phyloP scores from a whole-genome alignment of 2,329 filamentous ascomycete genomes.

The Colletotrichum spinosum region DNA sequence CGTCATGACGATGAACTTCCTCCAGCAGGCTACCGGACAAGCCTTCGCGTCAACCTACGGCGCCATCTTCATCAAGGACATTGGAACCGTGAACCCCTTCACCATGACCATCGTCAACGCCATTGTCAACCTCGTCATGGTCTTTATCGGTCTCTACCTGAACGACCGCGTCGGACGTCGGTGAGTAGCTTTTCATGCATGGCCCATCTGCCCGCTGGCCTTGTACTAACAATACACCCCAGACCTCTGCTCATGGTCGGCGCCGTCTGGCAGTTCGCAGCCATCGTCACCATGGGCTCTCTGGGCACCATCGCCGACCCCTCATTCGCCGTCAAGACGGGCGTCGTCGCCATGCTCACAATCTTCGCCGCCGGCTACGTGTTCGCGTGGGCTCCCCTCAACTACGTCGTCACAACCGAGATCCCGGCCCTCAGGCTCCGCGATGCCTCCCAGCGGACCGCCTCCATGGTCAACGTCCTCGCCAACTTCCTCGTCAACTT shows the following conservation, averaged over 20 bases:
- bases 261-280: slow-evolving; percentile 22
- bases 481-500: slow-evolving; percentile 40
- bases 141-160: slow-evolving; percentile 19
- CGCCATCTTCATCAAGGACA: slow-evolving; percentile 44
- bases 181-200: neutral
- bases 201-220: no score
- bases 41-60: slow-evolving; percentile 39
- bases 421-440: slow-evolving; percentile 41
- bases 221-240: neutral
- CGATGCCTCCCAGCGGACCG: slow-evolving; percentile 30
- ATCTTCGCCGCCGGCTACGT: slow-evolving; percentile 48
- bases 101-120: slow-evolving; percentile 39
- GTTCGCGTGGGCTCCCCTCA: slow-evolving; percentile 49
- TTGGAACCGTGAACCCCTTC: slow-evolving; percentile 46
- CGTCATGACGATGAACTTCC: slow-evolving; percentile 40
- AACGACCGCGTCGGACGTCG: slow-evolving; percentile 35
- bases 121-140: slow-evolving; percentile 21
- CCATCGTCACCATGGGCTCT: slow-evolving; percentile 36
- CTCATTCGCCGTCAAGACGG: slow-evolving; percentile 39
- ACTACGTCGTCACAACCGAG: slow-evolving; percentile 51
- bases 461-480: slow-evolving; percentile 39
- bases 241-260: slow-evolving; percentile 25
- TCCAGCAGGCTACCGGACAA: slow-evolving; percentile 40
- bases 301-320: slow-evolving; percentile 35
- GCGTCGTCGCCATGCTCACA: slow-evolving; percentile 48